Conservation (phyloP, 305 asterid species). For the Fraxinus floribunda region DNA sequence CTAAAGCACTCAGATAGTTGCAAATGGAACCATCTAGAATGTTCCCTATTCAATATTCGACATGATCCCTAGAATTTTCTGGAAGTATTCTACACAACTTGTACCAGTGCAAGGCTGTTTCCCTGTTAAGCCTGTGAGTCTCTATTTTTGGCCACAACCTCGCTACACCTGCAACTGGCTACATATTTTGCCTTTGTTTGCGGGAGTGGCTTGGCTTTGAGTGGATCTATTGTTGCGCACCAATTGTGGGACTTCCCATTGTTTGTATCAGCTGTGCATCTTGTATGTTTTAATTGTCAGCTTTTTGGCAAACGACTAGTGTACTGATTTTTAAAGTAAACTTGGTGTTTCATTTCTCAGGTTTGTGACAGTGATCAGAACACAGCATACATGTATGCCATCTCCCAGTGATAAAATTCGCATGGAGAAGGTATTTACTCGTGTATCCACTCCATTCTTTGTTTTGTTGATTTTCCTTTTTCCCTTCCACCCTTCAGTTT, state of each 20-base stretch:
- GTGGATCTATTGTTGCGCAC: neutral
- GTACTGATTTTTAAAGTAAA: constrained; percentile 13
- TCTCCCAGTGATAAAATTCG: constrained; percentile 64
- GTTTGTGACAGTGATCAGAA: constrained; percentile 74
- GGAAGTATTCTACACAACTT: neutral
- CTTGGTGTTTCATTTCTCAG: constrained; percentile 39
- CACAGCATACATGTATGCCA: constrained; percentile 83
- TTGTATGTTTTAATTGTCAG: neutral
- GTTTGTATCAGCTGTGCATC: neutral
- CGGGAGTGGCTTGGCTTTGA: neutral
- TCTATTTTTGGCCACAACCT: neutral
- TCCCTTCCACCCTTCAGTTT: neutral
- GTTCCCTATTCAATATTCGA: neutral
- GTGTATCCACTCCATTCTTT: neutral
- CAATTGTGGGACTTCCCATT: neutral
- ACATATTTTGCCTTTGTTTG: neutral
- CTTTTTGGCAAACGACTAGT: constrained; percentile 6
- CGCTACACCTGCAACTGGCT: neutral
- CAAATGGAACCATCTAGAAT: neutral
- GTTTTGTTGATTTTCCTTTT: neutral
- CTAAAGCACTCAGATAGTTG: neutral
- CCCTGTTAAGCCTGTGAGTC: neutral
- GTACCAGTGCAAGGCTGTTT: neutral
- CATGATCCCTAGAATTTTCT: neutral
- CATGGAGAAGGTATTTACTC: constrained; percentile 64